Percentiles rank a stretch among this genome's conserved stretches.
These are phyloP conservation scores for Penicillium fuscoglaucum DNA, from an alignment of 2,329 filamentous ascomycete species.

Conservation along the genomic window DNA sequence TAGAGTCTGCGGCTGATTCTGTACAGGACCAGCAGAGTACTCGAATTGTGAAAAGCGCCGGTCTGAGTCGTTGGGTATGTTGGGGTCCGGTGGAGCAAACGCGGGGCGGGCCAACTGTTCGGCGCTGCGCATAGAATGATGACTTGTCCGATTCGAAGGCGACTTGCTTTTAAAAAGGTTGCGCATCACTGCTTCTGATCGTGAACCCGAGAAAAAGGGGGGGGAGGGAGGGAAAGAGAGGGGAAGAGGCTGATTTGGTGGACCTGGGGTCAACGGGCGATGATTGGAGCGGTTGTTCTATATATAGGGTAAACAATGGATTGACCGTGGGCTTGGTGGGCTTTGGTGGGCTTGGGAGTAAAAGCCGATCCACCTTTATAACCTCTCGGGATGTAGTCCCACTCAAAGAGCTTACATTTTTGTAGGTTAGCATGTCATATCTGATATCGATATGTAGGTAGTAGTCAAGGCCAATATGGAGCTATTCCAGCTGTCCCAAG, in stretches of 20 bases:
- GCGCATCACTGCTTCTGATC: slow-evolving; percentile 24
- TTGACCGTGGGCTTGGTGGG: neutral
- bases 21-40: slow-evolving; percentile 3
- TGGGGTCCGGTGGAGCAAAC: slow-evolving; percentile 21
- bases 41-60: slow-evolving; percentile 11
- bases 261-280: neutral
- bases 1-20: slow-evolving; percentile 8
- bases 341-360: neutral
- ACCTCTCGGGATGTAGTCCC: no score
- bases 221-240: neutral
- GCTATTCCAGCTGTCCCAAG: no score
- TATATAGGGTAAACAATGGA: slow-evolving; percentile 14
- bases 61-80: slow-evolving; percentile 6
- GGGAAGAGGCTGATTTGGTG: slow-evolving; percentile 5
- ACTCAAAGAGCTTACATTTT: no score
- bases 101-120: slow-evolving; percentile 24
- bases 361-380: no score
- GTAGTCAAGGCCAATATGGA: no score
- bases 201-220: slow-evolving; percentile 1
- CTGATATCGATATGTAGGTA: no score
- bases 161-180: slow-evolving; percentile 28
- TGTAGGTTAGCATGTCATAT: no score
- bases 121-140: slow-evolving; percentile 20
- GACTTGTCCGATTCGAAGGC: slow-evolving; percentile 16
- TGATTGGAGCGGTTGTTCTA: slow-evolving; percentile 10